These are phyloP conservation scores for Buxus sempervirens DNA, from an alignment of 164 flowering plant species.

Conservation along the genomic window DNA sequence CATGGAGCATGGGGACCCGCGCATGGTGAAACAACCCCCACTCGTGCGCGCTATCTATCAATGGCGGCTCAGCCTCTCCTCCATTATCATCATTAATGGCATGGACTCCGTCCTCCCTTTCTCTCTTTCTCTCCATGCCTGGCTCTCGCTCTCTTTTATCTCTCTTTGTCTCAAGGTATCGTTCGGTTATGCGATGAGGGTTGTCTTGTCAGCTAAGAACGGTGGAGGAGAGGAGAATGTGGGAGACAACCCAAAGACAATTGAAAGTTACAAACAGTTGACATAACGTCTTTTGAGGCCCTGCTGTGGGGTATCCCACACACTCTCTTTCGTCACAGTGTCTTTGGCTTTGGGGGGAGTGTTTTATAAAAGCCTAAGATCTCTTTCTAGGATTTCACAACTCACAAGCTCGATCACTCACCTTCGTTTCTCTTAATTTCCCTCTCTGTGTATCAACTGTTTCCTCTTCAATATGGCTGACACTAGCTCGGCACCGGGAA, in stretches of 20 bases:
- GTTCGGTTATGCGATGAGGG: slow-evolving; percentile 17
- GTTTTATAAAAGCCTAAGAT: not conserved
- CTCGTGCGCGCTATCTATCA: slow-evolving; percentile 57
- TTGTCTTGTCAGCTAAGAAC: slow-evolving; percentile 34
- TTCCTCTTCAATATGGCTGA: slow-evolving; percentile 60
- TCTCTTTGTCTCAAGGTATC: slow-evolving; percentile 1
- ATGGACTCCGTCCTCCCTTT: too few relatives aligned
- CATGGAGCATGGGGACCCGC: slow-evolving; percentile 23
- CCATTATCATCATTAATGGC: slow-evolving; percentile 57
- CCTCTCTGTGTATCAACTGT: not conserved
- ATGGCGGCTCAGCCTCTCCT: slow-evolving; percentile 34
- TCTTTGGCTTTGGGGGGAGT: too few relatives aligned
- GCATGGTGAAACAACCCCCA: slow-evolving; percentile 38
- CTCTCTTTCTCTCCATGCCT: too few relatives aligned
- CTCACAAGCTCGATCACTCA: slow-evolving; percentile 25
- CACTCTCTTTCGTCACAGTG: slow-evolving; percentile 4
- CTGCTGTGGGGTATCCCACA: slow-evolving; percentile 24
- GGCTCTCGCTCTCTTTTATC: slow-evolving; percentile 12
- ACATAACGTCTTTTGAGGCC: slow-evolving; percentile 37
- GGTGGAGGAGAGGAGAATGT: slow-evolving; percentile 26
- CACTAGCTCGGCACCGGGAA: slow-evolving; percentile 22
- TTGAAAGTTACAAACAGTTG: slow-evolving; percentile 31
- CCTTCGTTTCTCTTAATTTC: not conserved
- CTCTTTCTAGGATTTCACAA: slow-evolving; percentile 15
- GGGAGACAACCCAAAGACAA: slow-evolving; percentile 60